phyloP scores from a whole-genome alignment of 2,329 filamentous ascomycete genomes.

The Aureobasidium vineae region DNA sequence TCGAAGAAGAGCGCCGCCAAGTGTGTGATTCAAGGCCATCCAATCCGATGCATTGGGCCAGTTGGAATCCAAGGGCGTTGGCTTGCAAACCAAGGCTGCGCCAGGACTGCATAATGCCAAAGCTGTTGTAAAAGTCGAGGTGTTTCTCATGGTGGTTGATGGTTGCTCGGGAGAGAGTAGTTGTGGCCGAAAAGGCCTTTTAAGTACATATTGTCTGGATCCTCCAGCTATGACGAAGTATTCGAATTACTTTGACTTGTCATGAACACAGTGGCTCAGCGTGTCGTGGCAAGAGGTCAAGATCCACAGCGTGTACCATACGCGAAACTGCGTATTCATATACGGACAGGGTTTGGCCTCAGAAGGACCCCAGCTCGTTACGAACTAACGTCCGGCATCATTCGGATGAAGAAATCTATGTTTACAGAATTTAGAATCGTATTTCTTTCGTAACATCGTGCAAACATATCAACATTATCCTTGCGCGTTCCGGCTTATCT shows the following conservation, averaged over 20 bases:
- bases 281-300: neutral
- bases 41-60: neutral
- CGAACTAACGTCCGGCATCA: neutral
- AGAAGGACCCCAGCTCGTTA: neutral
- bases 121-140: neutral
- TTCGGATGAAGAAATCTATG: neutral
- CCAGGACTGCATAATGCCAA: neutral
- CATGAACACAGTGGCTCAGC: neutral
- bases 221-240: neutral
- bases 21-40: neutral
- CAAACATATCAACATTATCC: neutral
- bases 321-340: neutral
- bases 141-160: neutral
- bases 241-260: neutral
- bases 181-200: neutral
- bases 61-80: neutral
- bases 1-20: neutral
- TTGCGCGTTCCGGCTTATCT: too few species aligned
- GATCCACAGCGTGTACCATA: constrained; percentile 2
- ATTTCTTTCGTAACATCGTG: neutral
- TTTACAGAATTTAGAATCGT: neutral
- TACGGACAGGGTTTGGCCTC: neutral
- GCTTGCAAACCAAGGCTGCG: neutral
- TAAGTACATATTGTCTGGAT: neutral
- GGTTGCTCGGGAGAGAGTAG: neutral